Evolutionary conservation across 495 filamentous ascomycete species (phyloP).

Genomic region (Umbilicaria muhlenbergii): DNA sequence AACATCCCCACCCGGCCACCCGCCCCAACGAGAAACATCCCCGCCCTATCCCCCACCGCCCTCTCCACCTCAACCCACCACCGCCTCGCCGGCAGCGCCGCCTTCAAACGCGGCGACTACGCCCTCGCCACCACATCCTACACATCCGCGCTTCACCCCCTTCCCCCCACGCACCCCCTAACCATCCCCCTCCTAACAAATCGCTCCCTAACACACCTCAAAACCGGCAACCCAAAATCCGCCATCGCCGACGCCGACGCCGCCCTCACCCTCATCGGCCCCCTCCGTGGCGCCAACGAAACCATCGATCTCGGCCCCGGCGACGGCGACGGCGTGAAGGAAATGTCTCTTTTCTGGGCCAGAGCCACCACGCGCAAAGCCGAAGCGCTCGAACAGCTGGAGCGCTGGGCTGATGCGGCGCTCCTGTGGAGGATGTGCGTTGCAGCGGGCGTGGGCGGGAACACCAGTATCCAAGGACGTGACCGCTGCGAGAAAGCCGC

Average conservation of each 20-base stretch:
- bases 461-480: slow-evolving; percentile 70
- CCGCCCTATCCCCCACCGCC: slow-evolving; percentile 46
- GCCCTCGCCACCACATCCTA: slow-evolving; percentile 71
- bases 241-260: slow-evolving; percentile 71
- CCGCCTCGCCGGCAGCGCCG: slow-evolving; percentile 61
- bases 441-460: slow-evolving; percentile 67
- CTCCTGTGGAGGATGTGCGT: slow-evolving; percentile 69
- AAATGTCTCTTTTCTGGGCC: slow-evolving; percentile 83
- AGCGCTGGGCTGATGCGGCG: slow-evolving; percentile 78
- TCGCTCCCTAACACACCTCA: slow-evolving; percentile 75
- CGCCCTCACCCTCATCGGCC: slow-evolving; percentile 67
- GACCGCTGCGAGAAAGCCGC: slow-evolving; percentile 78
- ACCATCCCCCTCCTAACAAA: slow-evolving; percentile 80
- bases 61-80: slow-evolving; percentile 59
- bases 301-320: slow-evolving; percentile 49
- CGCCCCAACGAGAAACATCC: slow-evolving; percentile 47
- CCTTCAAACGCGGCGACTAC: slow-evolving; percentile 92
- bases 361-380: slow-evolving; percentile 91
- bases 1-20: slow-evolving; percentile 23
- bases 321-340: slow-evolving; percentile 55
- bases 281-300: slow-evolving; percentile 61
- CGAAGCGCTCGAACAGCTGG: slow-evolving; percentile 87
- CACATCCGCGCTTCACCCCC: slow-evolving; percentile 50
- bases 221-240: slow-evolving; percentile 76
- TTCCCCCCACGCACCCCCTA: slow-evolving; percentile 73